Evolutionary conservation across 257 asterid genomes (phyloP).

Genomic region (Solanum verrucosum): DNA sequence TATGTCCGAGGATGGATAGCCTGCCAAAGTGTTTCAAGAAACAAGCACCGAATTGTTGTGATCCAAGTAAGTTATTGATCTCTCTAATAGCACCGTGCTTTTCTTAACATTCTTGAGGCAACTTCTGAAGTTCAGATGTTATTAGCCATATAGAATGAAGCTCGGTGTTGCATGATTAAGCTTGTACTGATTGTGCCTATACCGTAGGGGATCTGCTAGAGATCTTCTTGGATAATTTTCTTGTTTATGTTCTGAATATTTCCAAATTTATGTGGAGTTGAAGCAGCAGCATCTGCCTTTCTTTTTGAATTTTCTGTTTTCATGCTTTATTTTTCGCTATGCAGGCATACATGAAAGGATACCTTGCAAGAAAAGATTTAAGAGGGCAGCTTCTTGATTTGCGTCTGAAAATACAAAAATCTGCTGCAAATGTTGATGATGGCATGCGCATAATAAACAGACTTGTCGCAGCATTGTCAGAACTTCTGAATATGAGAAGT

Average conservation of each 20-base stretch:
- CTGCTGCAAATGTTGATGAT: slow-evolving; percentile 87
- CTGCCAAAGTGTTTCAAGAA: slow-evolving; percentile 31
- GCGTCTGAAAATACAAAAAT: slow-evolving; percentile 66
- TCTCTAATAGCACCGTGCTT: background rate
- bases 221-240: background rate
- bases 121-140: background rate
- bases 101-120: background rate
- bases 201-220: background rate
- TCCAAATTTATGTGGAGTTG: background rate
- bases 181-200: background rate
- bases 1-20: slow-evolving; percentile 61
- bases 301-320: background rate
- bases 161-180: background rate
- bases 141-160: background rate
- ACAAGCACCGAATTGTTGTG: slow-evolving; percentile 33
- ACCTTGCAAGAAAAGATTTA: slow-evolving; percentile 64
- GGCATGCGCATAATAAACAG: slow-evolving; percentile 81
- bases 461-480: slow-evolving; percentile 73
- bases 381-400: slow-evolving; percentile 56
- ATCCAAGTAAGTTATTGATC: slow-evolving; percentile 52
- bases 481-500: slow-evolving; percentile 76
- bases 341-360: slow-evolving; percentile 91
- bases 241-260: background rate
- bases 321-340: background rate
- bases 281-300: background rate